Base-by-base conservation (phyloP, 148 eudicot species). In the Vaccinium vitisidaea region DNA sequence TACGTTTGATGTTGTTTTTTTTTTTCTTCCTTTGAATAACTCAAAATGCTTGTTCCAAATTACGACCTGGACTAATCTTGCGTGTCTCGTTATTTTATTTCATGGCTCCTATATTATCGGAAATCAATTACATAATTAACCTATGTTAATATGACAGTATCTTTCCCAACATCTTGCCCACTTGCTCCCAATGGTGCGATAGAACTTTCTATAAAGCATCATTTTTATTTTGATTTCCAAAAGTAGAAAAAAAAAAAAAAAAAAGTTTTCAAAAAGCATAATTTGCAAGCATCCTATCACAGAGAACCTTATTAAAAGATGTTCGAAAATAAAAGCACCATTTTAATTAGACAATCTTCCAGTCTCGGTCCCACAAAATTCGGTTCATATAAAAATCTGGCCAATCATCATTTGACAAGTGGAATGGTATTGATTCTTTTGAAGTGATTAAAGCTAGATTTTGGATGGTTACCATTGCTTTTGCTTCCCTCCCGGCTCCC, bases 371-470 rank as follows among this genome's bases (percentile, higher is more conserved):
- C 79, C 79, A 75, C 79, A 39, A 75, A 54, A 75, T 48, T 73
- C n/a, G 76, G 36, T 36, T 30, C n/a, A 36, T 32, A 18, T 14
- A 14, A 36, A 21, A 46, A 32, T 46, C 30, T 18, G 30, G 1
- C 79, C 25, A 46, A 43, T 75, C 4, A 21, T 18, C 23, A 8
- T 21, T 43, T 75, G 79, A 48, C 79, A 75, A 49, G 79, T 75
- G 79, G 79, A 75, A 75, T 36, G 79, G 79, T 27, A 75, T 75
- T 21, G 79, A 21, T 75, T 75, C 79, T 75, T 75, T 18, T 48
- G 13, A 7, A 75, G 7, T n/a, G 5, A 21, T 46, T 46, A 43
- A 75, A 39, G 79, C n/a, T 75, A 21, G 9, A 30, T 16, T 73
- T 73, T 15, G 79, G 52, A 19, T 39, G 79, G 79, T 48, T 75